Percentiles rank a stretch among this genome's conserved stretches.
Evolutionary conservation across 2,329 filamentous ascomycete species (phyloP).

Genomic region (Colletotrichum incanum): DNA sequence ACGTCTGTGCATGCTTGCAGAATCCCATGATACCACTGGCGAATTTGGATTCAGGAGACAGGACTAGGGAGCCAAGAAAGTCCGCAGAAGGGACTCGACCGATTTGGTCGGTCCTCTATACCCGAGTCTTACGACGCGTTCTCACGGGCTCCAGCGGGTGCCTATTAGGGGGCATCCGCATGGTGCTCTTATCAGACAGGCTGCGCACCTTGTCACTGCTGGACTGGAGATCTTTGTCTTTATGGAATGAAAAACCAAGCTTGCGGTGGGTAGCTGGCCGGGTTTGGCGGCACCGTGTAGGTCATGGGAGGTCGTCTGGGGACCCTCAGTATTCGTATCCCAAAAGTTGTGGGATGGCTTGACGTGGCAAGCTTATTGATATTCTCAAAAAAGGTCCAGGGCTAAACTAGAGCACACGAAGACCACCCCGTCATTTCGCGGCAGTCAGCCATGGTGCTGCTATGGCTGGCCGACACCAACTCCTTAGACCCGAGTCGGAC

Average conservation of each 20-base stretch:
- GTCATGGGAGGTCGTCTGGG: not conserved
- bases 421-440: conserved; percentile 18
- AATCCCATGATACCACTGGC: not conserved
- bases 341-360: conserved; percentile 5
- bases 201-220: not conserved
- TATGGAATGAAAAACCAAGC: no score
- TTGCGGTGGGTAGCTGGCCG: not conserved
- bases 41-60: not conserved
- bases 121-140: not conserved
- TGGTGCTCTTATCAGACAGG: not conserved
- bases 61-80: not conserved
- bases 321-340: not conserved
- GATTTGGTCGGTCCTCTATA: not conserved
- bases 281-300: not conserved
- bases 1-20: not conserved
- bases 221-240: not conserved
- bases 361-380: conserved; percentile 41
- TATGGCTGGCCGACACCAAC: conserved; percentile 25
- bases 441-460: conserved; percentile 20
- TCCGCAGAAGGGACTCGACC: not conserved
- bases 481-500: conserved; percentile 14
- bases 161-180: not conserved
- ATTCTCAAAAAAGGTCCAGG: conserved; percentile 12
- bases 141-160: not conserved
- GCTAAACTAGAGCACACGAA: conserved; percentile 22